Conservation (phyloP, 2,329 filamentous ascomycete genomes). For the Clonostachys byssicola region DNA sequence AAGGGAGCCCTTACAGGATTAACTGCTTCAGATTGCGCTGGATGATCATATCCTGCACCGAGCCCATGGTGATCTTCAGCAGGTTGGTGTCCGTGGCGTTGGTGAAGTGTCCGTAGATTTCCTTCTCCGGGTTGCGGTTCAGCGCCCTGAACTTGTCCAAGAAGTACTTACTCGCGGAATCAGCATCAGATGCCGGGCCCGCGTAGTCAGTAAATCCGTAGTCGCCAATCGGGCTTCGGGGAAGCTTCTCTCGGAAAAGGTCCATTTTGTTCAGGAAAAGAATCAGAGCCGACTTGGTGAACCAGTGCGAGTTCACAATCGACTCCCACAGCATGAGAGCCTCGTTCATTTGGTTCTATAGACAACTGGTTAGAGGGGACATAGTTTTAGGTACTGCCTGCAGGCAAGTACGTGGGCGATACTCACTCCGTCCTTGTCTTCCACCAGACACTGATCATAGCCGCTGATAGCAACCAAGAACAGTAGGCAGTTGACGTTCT, state of each 20-base stretch:
- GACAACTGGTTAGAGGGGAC: not conserved
- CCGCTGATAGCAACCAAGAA: slow-evolving; percentile 95
- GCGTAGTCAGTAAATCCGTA: slow-evolving; percentile 77
- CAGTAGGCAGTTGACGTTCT: slow-evolving; percentile 86
- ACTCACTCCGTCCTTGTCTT: slow-evolving; percentile 85
- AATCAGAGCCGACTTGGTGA: slow-evolving; percentile 75
- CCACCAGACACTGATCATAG: slow-evolving; percentile 93
- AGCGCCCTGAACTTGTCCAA: slow-evolving; percentile 75
- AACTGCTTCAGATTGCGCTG: slow-evolving; percentile 78
- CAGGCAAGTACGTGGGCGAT: not conserved
- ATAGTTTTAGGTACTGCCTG: too few relatives aligned
- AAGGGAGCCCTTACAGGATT: slow-evolving; percentile 32
- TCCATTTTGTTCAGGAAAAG: slow-evolving; percentile 88
- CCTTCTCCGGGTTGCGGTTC: slow-evolving; percentile 64
- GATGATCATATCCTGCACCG: slow-evolving; percentile 84
- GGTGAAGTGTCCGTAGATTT: slow-evolving; percentile 60
- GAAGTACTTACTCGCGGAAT: slow-evolving; percentile 76
- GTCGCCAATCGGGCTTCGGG: slow-evolving; percentile 64
- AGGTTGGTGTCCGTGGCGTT: slow-evolving; percentile 67
- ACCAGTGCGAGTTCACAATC: slow-evolving; percentile 83
- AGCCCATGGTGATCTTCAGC: slow-evolving; percentile 81
- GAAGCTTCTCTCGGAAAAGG: slow-evolving; percentile 74
- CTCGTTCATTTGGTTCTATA: slow-evolving; percentile 86
- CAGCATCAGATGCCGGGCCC: slow-evolving; percentile 66
- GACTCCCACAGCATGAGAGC: slow-evolving; percentile 84